These are phyloP conservation scores for Furcasterigmium sp. DNA, from an alignment of 2,329 filamentous ascomycete genomes.

Conservation along the genomic window DNA sequence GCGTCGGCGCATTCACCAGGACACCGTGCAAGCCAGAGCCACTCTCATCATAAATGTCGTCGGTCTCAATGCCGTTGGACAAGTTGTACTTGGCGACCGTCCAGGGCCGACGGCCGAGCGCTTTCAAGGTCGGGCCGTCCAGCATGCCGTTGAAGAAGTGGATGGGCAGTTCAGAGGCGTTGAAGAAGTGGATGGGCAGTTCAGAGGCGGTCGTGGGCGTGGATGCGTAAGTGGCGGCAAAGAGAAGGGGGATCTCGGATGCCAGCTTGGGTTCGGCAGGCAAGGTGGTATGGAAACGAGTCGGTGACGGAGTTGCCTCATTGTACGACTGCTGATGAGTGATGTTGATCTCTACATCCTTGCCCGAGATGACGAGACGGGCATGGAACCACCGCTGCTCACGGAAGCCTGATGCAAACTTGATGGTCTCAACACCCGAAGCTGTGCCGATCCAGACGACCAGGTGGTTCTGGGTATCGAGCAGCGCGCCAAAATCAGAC, in stretches of 20 bases:
- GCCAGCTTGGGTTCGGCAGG: background rate
- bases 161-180: background rate
- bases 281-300: background rate
- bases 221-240: constrained; percentile 4
- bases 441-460: background rate
- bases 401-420: constrained; percentile 9
- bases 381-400: constrained; percentile 10
- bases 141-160: constrained; percentile 14
- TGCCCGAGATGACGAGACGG: constrained; percentile 4
- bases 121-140: constrained; percentile 11
- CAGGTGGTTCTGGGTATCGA: background rate
- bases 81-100: constrained; percentile 15
- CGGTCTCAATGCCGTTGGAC: constrained; percentile 15
- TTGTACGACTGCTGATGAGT: constrained; percentile 7
- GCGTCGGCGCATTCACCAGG: constrained; percentile 25
- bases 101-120: background rate
- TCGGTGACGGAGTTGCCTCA: background rate
- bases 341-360: constrained; percentile 4
- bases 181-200: background rate
- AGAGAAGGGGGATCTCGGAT: constrained; percentile 1
- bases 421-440: constrained; percentile 4
- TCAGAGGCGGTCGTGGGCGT: constrained; percentile 1
- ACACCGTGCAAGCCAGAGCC: constrained; percentile 16
- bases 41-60: constrained; percentile 16
- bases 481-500: background rate